These are phyloP conservation scores for Backusella morwellensis DNA, from an alignment of 192 early-diverging fungal species.

Conservation along the genomic window DNA sequence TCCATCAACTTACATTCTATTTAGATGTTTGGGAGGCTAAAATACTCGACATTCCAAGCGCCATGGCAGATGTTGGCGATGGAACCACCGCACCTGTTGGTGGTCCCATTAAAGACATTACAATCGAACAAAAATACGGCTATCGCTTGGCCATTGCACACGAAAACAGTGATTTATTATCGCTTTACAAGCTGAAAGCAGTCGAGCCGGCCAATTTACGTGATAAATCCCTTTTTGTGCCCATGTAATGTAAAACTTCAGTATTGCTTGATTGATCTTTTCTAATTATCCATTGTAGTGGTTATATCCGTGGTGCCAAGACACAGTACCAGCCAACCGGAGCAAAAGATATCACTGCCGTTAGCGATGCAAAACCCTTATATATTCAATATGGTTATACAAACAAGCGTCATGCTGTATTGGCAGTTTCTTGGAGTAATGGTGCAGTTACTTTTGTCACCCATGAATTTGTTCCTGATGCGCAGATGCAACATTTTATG, in stretches of 20 bases:
- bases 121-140: constrained; percentile 48
- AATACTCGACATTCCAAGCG: not conserved
- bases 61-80: not conserved
- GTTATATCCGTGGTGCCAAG: constrained; percentile 40
- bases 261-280: not conserved
- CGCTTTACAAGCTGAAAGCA: constrained; percentile 36
- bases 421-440: constrained; percentile 30
- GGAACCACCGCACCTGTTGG: constrained; percentile 25
- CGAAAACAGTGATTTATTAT: constrained; percentile 46
- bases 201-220: constrained; percentile 28
- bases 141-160: constrained; percentile 53
- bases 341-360: not conserved
- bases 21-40: constrained; percentile 9
- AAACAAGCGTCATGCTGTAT: constrained; percentile 18
- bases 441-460: constrained; percentile 25
- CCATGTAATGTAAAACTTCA: constrained; percentile 27
- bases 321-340: constrained; percentile 2
- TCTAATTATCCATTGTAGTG: constrained; percentile 23
- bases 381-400: constrained; percentile 13
- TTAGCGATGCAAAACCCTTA: constrained; percentile 8
- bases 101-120: constrained; percentile 49
- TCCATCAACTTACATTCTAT: not conserved
- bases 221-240: constrained; percentile 29
- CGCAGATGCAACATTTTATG: not conserved
- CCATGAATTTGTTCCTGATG: constrained; percentile 8